Evolutionary conservation across 306 rosid genomes (phyloP).

Genomic region (Lithocarpus polystachyus): DNA sequence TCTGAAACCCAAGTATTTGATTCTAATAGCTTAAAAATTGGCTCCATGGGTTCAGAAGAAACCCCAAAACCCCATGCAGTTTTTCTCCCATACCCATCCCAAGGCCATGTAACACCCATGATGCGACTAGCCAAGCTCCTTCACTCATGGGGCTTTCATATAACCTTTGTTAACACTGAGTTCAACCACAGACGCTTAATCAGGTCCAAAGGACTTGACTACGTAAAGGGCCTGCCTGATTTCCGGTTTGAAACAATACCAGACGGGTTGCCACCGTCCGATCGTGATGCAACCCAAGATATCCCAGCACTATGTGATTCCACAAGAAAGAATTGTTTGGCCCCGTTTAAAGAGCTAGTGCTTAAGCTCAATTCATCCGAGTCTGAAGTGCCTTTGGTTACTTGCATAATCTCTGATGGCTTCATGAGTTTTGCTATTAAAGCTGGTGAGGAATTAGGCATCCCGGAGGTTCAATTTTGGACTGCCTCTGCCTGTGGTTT

Average conservation of each 20-base stretch:
- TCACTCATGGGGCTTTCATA: conserved; percentile 24
- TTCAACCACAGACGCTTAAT: conserved; percentile 10
- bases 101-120: conserved; percentile 34
- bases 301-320: conserved; percentile 20
- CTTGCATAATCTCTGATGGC: conserved; percentile 31
- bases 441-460: conserved; percentile 28
- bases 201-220: conserved; percentile 12
- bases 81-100: conserved; percentile 31
- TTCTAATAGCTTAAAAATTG: background rate
- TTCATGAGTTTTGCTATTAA: conserved; percentile 25
- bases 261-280: conserved; percentile 18
- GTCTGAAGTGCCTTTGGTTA: conserved; percentile 15
- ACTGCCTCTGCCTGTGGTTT: conserved; percentile 39
- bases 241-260: conserved; percentile 31
- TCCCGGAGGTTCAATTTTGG: conserved; percentile 33
- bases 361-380: conserved; percentile 14
- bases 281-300: conserved; percentile 18
- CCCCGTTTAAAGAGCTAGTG: conserved; percentile 29
- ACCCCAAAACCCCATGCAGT: conserved; percentile 29
- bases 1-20: background rate
- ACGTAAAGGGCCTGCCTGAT: background rate
- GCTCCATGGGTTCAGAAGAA: background rate
- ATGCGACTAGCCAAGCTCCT: conserved; percentile 30
- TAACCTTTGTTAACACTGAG: conserved; percentile 27
- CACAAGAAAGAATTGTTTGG: conserved; percentile 17